phyloP scores from a whole-genome alignment of 73 alveolate species.

The Symbiodinium natans region DNA sequence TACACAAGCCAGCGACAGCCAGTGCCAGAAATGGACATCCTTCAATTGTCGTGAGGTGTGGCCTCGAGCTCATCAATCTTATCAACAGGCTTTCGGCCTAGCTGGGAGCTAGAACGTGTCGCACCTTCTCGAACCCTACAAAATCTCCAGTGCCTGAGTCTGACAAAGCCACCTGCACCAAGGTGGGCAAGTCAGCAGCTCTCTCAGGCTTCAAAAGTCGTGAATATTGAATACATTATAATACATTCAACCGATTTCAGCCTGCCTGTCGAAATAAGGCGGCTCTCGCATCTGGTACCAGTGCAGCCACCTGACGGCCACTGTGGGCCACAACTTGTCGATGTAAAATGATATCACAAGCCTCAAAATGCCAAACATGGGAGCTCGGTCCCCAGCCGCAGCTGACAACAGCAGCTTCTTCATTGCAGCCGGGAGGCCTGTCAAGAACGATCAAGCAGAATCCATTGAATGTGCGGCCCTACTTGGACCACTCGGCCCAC shows the following conservation, averaged over 20 bases:
- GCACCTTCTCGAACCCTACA: too few relatives aligned
- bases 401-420: background rate
- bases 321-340: too few relatives aligned
- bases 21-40: background rate
- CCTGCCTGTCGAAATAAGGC: background rate
- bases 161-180: background rate
- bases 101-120: too few relatives aligned
- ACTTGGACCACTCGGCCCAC: background rate
- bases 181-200: background rate
- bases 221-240: too few relatives aligned
- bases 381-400: background rate
- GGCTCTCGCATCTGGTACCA: background rate
- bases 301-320: background rate
- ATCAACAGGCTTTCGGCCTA: background rate
- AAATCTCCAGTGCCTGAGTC: too few relatives aligned
- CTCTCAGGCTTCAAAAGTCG: too few relatives aligned
- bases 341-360: too few relatives aligned
- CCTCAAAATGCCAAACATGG: background rate
- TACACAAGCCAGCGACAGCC: too few relatives aligned
- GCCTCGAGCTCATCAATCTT: background rate
- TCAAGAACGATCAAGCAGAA: background rate
- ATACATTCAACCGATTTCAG: too few relatives aligned
- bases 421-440: slow-evolving; percentile 7
- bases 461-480: background rate
- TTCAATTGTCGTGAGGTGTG: background rate